Conservation (phyloP, 768 basidiomycete genomes). For the Boletus sp. region DNA sequence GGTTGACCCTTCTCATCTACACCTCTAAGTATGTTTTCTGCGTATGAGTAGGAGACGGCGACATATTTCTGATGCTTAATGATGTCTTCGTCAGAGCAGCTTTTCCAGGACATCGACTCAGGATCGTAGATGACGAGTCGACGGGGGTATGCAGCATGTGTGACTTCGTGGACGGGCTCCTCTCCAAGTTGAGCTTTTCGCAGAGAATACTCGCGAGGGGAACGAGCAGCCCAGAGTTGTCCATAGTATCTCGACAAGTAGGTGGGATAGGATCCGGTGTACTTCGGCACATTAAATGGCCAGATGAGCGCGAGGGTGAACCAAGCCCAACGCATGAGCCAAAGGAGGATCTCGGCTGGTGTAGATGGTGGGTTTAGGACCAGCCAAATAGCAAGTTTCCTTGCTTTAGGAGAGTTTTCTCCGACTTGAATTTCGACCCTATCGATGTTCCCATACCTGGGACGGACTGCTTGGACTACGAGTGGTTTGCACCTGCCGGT, state of each 20-base stretch:
- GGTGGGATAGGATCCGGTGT: conserved; percentile 12
- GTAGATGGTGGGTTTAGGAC: not conserved
- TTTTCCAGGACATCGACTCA: not conserved
- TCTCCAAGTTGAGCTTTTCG: conserved; percentile 1
- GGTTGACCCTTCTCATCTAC: not conserved
- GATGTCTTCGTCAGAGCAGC: not conserved
- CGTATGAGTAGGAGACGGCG: conserved; percentile 17
- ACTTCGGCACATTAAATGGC: conserved; percentile 1
- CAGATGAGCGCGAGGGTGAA: conserved; percentile 19
- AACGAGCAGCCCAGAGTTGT: conserved; percentile 25
- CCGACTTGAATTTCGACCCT: not conserved
- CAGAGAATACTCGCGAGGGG: conserved; percentile 21
- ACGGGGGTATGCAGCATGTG: conserved; percentile 14
- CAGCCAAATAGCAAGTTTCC: conserved; percentile 21
- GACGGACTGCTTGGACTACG: conserved; percentile 24
- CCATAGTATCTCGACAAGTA: conserved; percentile 21
- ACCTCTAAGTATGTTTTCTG: conserved; percentile 4
- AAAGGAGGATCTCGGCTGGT: not conserved
- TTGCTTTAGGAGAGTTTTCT: not conserved
- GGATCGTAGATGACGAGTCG: conserved; percentile 16
- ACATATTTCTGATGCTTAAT: conserved; percentile 17
- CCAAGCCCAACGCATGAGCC: conserved; percentile 17
- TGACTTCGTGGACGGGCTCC: conserved; percentile 7
- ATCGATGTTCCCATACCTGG: not conserved
- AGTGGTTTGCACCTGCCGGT: conserved; percentile 26